Percentiles rank a stretch among this genome's conserved stretches.
phyloP scores from a whole-genome alignment of 192 early-diverging fungal species.

The Entomortierella lignicola region DNA sequence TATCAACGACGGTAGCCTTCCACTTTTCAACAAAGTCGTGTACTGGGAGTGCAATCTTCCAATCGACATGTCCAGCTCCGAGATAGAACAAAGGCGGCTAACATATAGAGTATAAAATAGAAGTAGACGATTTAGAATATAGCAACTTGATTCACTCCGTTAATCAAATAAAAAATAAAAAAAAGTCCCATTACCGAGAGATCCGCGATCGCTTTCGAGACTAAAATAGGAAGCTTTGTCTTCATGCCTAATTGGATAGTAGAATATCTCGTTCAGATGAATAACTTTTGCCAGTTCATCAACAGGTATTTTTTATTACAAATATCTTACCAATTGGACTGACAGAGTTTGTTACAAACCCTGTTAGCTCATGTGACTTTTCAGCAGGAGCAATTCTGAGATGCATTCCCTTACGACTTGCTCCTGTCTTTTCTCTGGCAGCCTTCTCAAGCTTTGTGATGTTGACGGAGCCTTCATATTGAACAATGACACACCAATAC shows the following conservation, averaged over 20 bases:
- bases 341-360: slow-evolving; percentile 77
- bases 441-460: slow-evolving; percentile 53
- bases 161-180: neutral
- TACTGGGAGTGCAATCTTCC: slow-evolving; percentile 81
- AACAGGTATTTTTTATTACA: too few species aligned
- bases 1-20: slow-evolving; percentile 38
- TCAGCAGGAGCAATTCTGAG: slow-evolving; percentile 77
- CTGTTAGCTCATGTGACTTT: slow-evolving; percentile 77
- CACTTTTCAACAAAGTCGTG: slow-evolving; percentile 66
- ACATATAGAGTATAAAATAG: neutral
- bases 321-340: slow-evolving; percentile 71
- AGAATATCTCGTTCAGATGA: neutral
- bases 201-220: slow-evolving; percentile 28
- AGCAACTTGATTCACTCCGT: too few species aligned
- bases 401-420: slow-evolving; percentile 83
- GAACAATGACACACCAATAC: slow-evolving; percentile 54
- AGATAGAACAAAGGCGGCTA: slow-evolving; percentile 79
- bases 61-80: slow-evolving; percentile 88
- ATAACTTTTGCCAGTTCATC: too few species aligned
- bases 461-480: slow-evolving; percentile 50
- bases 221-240: slow-evolving; percentile 36
- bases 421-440: slow-evolving; percentile 33
- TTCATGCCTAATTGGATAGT: slow-evolving; percentile 14
- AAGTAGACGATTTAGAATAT: neutral
- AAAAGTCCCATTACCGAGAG: slow-evolving; percentile 21